phyloP scores from a whole-genome alignment of 1,284 basidiomycete species.

The Rhodotorula sp. region DNA sequence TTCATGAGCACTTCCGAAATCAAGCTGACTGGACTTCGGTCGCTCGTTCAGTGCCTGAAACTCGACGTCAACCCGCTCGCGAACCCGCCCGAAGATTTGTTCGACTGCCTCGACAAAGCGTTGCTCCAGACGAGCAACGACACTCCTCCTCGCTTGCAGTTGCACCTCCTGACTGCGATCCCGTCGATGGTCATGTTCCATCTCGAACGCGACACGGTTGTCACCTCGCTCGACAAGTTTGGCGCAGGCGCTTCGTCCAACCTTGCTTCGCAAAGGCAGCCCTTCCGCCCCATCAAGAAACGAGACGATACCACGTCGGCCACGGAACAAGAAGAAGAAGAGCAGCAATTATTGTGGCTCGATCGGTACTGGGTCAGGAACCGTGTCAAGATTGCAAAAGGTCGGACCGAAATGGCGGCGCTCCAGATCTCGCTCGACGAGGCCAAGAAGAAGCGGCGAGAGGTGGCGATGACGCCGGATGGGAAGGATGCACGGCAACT shows the following conservation, averaged over 20 bases:
- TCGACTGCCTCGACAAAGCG: constrained; percentile 8
- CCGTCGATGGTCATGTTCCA: constrained; percentile 12
- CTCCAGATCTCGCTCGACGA: constrained; percentile 6
- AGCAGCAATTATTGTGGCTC: constrained; percentile 12
- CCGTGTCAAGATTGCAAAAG: constrained; percentile 2
- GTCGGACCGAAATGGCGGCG: neutral
- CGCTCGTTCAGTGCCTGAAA: neutral
- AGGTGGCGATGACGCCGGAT: constrained; percentile 4
- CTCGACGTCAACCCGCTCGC: constrained; percentile 3
- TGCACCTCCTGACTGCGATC: constrained; percentile 7
- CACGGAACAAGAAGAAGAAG: neutral
- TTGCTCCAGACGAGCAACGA: constrained; percentile 3
- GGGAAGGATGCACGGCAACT: constrained; percentile 10
- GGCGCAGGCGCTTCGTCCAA: neutral
- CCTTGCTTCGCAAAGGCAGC: neutral
- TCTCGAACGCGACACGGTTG: constrained; percentile 1
- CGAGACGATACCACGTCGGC: neutral
- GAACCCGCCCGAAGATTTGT: constrained; percentile 10
- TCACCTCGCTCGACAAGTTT: constrained; percentile 21
- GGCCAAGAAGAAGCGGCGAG: neutral
- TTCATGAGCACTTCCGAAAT: no score
- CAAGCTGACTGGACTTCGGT: no score
- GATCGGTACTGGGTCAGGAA: constrained; percentile 28
- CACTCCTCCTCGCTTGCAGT: neutral
- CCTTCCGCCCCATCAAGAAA: constrained; percentile 3